These are phyloP conservation scores for Tulasnella sp. DNA, from an alignment of 768 basidiomycete genomes.

Conservation along the genomic window DNA sequence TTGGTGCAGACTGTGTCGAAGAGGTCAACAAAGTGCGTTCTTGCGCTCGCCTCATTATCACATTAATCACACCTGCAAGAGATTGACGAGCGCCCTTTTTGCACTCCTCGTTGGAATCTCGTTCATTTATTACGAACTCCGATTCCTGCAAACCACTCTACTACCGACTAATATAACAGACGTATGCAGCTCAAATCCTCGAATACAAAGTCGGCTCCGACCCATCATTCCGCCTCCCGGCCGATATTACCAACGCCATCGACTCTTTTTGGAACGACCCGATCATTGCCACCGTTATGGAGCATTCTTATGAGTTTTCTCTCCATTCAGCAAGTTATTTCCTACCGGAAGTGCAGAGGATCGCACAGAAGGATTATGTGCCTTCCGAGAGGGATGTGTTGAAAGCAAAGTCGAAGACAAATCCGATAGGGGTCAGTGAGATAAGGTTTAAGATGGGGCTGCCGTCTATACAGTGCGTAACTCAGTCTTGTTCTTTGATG, in stretches of 20 bases:
- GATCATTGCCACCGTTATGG: conserved; percentile 44
- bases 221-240: conserved; percentile 33
- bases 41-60: no score
- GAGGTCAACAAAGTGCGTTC: conserved; percentile 51
- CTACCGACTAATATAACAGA: no score
- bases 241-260: conserved; percentile 41
- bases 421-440: conserved; percentile 47
- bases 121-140: no score
- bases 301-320: conserved; percentile 32
- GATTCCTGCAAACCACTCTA: no score
- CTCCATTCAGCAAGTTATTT: conserved; percentile 34
- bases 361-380: conserved; percentile 41
- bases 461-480: conserved; percentile 42
- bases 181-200: conserved; percentile 42
- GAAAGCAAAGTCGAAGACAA: conserved; percentile 45
- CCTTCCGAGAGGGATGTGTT: conserved; percentile 46
- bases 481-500: neutral
- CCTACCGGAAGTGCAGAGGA: conserved; percentile 43
- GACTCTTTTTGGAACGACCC: conserved; percentile 47
- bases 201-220: conserved; percentile 41
- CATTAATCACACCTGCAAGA: neutral
- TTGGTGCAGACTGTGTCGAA: conserved; percentile 72
- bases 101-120: neutral
- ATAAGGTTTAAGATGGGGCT: conserved; percentile 47
- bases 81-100: no score